Evolutionary conservation across 768 basidiomycete genomes (phyloP), one percentile per base, ranked within the genome.

Genomic region (Psilocybe subaeruginosa): DNA sequence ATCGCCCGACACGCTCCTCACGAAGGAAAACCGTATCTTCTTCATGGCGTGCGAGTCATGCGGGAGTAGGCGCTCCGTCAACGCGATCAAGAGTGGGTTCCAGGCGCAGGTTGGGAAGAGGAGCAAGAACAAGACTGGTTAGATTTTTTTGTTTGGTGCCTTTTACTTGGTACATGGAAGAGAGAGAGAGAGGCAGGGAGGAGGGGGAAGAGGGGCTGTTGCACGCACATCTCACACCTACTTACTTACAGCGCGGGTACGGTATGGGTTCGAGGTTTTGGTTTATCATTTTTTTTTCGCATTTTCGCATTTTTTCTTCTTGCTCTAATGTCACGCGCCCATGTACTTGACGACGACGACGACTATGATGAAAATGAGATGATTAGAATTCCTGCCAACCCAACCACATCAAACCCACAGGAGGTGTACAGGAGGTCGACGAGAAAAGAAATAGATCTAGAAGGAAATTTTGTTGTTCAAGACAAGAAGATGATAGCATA

Each of bases 11-110:
- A 99, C 97, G 2, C 85, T 97, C 17, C 85, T 99, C 39, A 90
- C 91, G 30, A 99, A 99, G 77, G 96, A 99, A 79, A 97, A 97
- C 76, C 93, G 97, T 77, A 93, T 99, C 73, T 98, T 96, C 84
- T 99, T 99, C 85, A 92, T 93, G 86, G 84, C 92, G 0, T 95
- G 93, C 78, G 91, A 95, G 76, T 91, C 91, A 5, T 97, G 94
- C 68, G 94, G 93, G 2, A 92, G 90, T 67, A 80, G 92, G 69
- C 89, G 96, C 19, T 95, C 93, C 62, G 97, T 99, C 68, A 93
- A 92, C 67, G 81, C 95, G 39, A 97, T 99, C 88, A 98, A 99
- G 88, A 95, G 92, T 62, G 97, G 97, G 77, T 99, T 91, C 87
- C 94, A 97, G 80, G 96, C 95, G 56, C 95, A 97, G 73, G 91